Base-by-base conservation (phyloP, 2,329 filamentous ascomycete genomes). In the Endoconidiophora laricicola region DNA sequence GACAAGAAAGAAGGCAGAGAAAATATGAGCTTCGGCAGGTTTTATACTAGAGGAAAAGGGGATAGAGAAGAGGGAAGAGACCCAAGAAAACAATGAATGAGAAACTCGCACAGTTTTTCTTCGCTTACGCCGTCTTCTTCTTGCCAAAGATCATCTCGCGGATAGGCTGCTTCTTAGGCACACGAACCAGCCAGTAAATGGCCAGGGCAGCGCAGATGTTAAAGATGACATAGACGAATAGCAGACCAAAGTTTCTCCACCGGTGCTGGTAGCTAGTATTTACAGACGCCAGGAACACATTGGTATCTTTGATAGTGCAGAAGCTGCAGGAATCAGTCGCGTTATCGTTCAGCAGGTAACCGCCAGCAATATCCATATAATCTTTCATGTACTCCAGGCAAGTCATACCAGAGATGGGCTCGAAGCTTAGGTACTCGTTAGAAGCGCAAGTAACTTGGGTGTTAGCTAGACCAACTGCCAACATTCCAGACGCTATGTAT, bases 401-500 rank as follows among this genome's bases (percentile, higher is more conserved):
- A 0, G 72, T 82, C 57, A 66, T 53, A n/a, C 70, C 70, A 1
- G 62, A 52, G 0, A 74, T 70, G 0, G 86, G 79, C 7, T 74
- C 62, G 59, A 94, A 81, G n/a, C 65, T 60, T 20, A 85, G 68
- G 54, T 76, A 71, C 61, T 94, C 87, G 60, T 82, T 83, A 4
- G 61, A 55, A 0, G 83, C 76, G 62, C 87, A 94, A 0, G 61
- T 56, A 29, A 90, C 78, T 0, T 65, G 45, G 0, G 76, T 76
- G 57, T 82, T 79, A 39, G 83, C 82, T 4, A 94, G 66, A 2
- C 76, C 84, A 0, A 74, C 75, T 0, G 80, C 73, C 0, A 90
- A 63, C 66, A 94, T 78, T 20, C 79, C 83, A 7, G 74, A 73
- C 23, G 90, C 76, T 14, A 91, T 67, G 61, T 94, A 94, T 0